Evolutionary conservation across 129 eudicot genomes (phyloP), one percentile per base, ranked within the genome.

Genomic region (Ambrosia artemisiifolia): DNA sequence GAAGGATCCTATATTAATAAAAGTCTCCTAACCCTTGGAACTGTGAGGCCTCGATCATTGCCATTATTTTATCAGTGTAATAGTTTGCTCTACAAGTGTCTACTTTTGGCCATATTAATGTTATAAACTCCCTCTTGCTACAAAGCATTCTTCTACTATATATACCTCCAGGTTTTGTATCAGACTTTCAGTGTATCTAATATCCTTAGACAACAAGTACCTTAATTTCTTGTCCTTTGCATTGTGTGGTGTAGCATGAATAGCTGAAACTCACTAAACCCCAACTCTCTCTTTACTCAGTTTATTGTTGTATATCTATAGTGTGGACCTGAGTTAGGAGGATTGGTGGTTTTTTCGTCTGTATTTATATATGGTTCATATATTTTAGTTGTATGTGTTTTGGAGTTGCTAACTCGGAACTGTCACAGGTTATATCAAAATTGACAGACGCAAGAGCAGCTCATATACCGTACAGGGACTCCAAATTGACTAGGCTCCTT

Each of bases 21-120:
- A 76, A 89, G 96, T 85, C 88, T 92, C 83, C 86, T 92, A 73
- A 92, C 96, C 74, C 96, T 92, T 77, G 98, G 98, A 85, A 89
- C 98, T 83, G 98, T 93, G 88, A 93, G 98, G 78, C 83, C 83
- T 80, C 74, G 35, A 61, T 73, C 75, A 61, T 78, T 79, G 75
- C 81, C 80, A 75, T 78, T 84, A 34, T 78, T 68, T 84, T 67
- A 61, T 75, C 79, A 74, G 73, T 70, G 79, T 75, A 78, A 53
- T 70, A 72, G 78, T 84, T 82, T 75, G 51, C 77, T 78, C 62
- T 55, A 80, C 61, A 70, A 46, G 36, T 73, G 64, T 53, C 61
- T 66, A 69, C 33, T 71, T 65, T 24, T 65, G 60, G 65, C 67
- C 72, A 53, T 57, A 35, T 69, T 65, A 63, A 51, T 74, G 54